Evolutionary conservation across 345 rosid species (phyloP), one percentile per base, ranked within the genome.

Genomic region (Salix suchowensis): DNA sequence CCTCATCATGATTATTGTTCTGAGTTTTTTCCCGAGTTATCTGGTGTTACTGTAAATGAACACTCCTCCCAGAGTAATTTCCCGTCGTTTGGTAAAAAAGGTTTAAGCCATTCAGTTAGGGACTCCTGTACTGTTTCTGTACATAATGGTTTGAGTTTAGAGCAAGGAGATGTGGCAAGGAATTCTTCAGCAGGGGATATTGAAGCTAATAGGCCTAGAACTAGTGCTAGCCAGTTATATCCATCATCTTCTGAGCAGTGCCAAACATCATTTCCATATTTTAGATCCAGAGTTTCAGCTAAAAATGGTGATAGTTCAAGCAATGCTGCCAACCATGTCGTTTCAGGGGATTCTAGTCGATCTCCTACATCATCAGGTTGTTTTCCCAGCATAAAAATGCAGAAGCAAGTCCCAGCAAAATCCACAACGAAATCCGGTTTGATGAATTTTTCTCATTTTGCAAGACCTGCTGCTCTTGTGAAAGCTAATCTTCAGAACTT

Each of bases 381-480:
- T n/a, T 48, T 74, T 83, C 74, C 84, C 16, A 70, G 70, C 70
- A 74, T 79, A 30, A 82, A 85, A 77, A 68, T 68, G 81, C 91
- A 81, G 77, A 85, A 79, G 79, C 88, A 72, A 77, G 90, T 84
- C 73, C 84, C 84, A 14, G 78, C 54, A 21, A n/a, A 66, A 10
- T 30, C 86, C 50, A 65, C 42, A 81, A 84, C 76, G 79, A 86
- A 76, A 77, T 68, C 90, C 67, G 75, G 79, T 77, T 62, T 86
- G 71, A 78, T 85, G 77, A 92, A 89, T 78, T 89, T 89, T 79
- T 85, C 92, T 24, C 89, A 90, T 79, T 91, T 92, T 80, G 79
- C 86, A 13, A 86, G 88, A 44, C 92, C 97, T 78, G 87, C 85
- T 62, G 71, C 86, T 77, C 74, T 84, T 73, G 81, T 78, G 16